These are phyloP conservation scores for Alternaria triticina DNA, from an alignment of 2,329 filamentous ascomycete species.

Conservation along the genomic window DNA sequence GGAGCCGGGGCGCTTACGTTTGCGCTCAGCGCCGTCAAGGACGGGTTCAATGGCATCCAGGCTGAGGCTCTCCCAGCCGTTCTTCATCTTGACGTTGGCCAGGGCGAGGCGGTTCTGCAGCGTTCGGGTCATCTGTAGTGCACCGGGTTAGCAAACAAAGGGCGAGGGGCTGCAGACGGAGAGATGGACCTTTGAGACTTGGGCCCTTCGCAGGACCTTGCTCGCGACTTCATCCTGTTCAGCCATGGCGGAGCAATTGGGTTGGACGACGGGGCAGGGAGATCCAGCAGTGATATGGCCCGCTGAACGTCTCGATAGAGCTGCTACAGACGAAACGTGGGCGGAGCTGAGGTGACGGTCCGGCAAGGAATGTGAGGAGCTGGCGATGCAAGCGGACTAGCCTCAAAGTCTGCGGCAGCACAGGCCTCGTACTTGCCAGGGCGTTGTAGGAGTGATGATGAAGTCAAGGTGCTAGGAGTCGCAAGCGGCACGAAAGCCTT, in stretches of 20 bases:
- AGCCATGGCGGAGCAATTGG: constrained; percentile 37
- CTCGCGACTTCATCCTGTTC: constrained; percentile 50
- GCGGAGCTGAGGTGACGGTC: constrained; percentile 38
- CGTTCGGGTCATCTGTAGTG: constrained; percentile 81
- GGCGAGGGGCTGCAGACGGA: constrained; percentile 19
- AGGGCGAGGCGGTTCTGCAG: constrained; percentile 93
- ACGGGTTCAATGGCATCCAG: constrained; percentile 86
- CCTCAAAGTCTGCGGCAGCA: constrained; percentile 27
- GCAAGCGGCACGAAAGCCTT: constrained; percentile 10
- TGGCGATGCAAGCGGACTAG: constrained; percentile 32
- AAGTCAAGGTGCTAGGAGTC: constrained; percentile 11
- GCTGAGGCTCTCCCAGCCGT: constrained; percentile 91
- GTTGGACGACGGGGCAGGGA: constrained; percentile 1
- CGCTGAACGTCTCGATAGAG: constrained; percentile 35
- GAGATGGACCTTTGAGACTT: constrained; percentile 50
- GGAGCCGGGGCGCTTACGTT: constrained; percentile 70
- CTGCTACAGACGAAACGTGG: constrained; percentile 31
- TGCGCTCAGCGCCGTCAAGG: constrained; percentile 74
- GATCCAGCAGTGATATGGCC: constrained; percentile 22
- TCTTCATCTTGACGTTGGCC: constrained; percentile 95
- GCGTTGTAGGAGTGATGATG: constrained; percentile 12
- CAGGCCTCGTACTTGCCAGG: constrained; percentile 30
- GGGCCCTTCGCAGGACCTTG: constrained; percentile 52
- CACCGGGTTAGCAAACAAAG: constrained; percentile 32
- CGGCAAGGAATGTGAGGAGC: constrained; percentile 38